Base-by-base conservation (phyloP, 331 rosid species). In the Phaseolus coccineus region DNA sequence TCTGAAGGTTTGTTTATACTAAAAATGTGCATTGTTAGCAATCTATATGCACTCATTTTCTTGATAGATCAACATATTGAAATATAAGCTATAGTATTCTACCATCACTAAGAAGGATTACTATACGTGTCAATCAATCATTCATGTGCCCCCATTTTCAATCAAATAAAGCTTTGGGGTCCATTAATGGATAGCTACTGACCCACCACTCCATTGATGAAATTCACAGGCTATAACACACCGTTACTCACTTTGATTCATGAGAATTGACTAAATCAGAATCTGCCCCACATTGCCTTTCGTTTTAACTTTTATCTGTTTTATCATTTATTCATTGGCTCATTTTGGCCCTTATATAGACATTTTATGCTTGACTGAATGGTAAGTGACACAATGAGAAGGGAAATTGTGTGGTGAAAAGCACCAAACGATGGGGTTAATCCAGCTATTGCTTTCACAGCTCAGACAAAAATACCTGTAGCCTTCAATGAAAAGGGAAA, bases 131-230 rank as follows among this genome's bases (percentile, higher is more conserved):
- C 80, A n/a, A 76, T 71, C 77, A 77, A 86, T 74, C 84, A 59
- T 73, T 48, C 37, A 33, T 63, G 70, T 78, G 82, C 58, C 77
- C 72, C 84, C 73, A 44, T 27, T 42, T 74, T 48, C 74, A 50
- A 69, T 79, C 77, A 81, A 81, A 87, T 89, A 85, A 58, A 65
- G 80, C 39, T 72, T 78, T 67, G 53, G 78, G 84, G 73, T 84
- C 87, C 81, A 14, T 74, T 55, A 59, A 71, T 57, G 72, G 82
- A 80, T 74, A 46, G 78, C 81, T 76, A 15, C 39, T 78, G 86
- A 51, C 87, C 90, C 87, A 75, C 87, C 85, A 55, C 81, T 59
- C 69, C 72, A 84, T 85, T 88, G 81, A 85, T 80, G 88, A 83
- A 72, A 19, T 76, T 88, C 91, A 82, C 87, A 85, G 69, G 74